These are phyloP conservation scores for Acorus gramineus DNA, from an alignment of 106 monocot genomes.

Conservation along the genomic window DNA sequence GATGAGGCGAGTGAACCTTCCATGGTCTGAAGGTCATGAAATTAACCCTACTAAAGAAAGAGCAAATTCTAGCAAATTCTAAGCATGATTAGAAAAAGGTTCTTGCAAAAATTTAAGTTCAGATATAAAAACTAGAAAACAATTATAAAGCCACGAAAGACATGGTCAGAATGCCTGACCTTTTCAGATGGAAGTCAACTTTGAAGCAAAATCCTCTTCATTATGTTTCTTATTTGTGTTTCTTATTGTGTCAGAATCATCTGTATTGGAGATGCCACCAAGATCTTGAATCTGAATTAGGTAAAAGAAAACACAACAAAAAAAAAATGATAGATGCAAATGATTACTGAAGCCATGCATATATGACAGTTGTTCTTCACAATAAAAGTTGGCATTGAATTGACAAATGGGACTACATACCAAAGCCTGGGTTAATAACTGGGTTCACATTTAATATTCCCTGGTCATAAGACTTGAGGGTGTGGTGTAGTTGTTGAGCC, in stretches of 20 bases:
- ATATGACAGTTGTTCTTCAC: no score
- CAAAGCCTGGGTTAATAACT: no score
- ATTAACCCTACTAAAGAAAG: conserved; percentile 32
- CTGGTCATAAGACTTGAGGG: no score
- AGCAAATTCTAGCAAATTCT: conserved; percentile 11
- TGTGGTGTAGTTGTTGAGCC: no score
- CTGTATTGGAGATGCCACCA: conserved; percentile 23
- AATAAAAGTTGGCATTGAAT: not conserved
- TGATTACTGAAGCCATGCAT: no score
- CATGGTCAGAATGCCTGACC: conserved; percentile 8
- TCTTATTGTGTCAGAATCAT: conserved; percentile 25
- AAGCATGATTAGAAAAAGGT: conserved; percentile 4
- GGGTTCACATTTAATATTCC: no score
- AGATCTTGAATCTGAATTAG: conserved; percentile 36
- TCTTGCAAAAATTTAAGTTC: not conserved
- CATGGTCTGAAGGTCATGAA: conserved; percentile 54
- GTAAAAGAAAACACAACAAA: not conserved
- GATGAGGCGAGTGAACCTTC: conserved; percentile 53
- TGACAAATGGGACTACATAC: conserved; percentile 30
- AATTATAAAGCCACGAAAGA: conserved; percentile 35
- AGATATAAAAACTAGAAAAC: conserved; percentile 2
- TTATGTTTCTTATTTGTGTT: conserved; percentile 23
- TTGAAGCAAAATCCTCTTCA: conserved; percentile 7
- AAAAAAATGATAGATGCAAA: not conserved
- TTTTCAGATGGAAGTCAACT: conserved; percentile 20